Conservation (phyloP, 169 alveolate species). For the Eimeria brunetti region DNA sequence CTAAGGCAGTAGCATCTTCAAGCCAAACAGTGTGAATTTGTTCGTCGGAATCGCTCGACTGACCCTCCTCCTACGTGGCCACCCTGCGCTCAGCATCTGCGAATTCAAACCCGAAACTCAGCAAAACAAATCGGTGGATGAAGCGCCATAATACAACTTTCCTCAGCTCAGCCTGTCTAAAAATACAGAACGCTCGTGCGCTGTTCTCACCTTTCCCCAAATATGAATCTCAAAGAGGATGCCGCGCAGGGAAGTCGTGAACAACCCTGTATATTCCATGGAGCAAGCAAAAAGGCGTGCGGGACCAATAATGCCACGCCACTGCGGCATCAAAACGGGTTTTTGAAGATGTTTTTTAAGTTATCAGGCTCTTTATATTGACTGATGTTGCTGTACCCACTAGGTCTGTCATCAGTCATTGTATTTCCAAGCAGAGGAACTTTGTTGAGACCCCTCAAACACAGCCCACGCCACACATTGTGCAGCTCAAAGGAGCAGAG, state of each 20-base stretch:
- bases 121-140: neutral
- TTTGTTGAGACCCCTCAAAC: too few relatives aligned
- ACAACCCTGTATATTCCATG: neutral
- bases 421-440: too few relatives aligned
- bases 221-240: neutral
- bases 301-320: neutral
- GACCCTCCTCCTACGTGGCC: neutral
- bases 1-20: neutral
- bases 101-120: neutral
- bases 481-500: neutral
- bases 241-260: neutral
- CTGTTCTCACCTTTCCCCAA: neutral
- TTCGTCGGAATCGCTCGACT: neutral
- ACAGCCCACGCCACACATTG: neutral
- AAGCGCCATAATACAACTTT: neutral
- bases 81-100: neutral
- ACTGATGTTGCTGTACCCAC: too few relatives aligned
- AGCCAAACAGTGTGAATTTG: neutral
- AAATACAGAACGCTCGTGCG: neutral
- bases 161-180: neutral
- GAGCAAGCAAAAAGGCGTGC: neutral
- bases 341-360: neutral
- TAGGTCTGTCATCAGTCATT: too few relatives aligned
- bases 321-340: neutral
- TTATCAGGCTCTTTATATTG: too few relatives aligned